Percentiles rank a stretch among this genome's conserved stretches.
Evolutionary conservation across 306 rosid species (phyloP).

Genomic region (Casuarina cunninghamiana): DNA sequence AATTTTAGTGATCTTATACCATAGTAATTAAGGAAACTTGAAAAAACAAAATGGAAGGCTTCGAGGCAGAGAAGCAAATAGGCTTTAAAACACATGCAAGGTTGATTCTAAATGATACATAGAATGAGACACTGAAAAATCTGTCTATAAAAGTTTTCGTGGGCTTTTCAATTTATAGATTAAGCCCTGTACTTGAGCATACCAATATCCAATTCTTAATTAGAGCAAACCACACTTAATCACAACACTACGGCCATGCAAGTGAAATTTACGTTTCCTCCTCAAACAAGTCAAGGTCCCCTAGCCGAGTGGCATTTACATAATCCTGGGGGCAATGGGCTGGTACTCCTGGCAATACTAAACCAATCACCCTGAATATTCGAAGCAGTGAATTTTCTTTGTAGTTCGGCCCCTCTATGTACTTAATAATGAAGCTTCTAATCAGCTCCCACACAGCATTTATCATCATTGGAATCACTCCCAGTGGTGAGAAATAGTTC

Average conservation of each 20-base stretch:
- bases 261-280: neutral
- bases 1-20: no score
- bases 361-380: slow-evolving; percentile 47
- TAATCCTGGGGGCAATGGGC: slow-evolving; percentile 76
- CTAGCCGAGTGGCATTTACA: slow-evolving; percentile 62
- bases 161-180: neutral
- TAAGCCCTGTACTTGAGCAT: neutral
- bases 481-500: slow-evolving; percentile 51
- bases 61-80: neutral
- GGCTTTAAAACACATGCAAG: neutral
- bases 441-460: slow-evolving; percentile 53
- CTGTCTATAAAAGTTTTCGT: neutral
- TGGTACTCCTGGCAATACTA: slow-evolving; percentile 54
- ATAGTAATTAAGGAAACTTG: neutral
- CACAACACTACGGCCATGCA: neutral
- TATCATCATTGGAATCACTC: slow-evolving; percentile 42
- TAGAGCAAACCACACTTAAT: neutral
- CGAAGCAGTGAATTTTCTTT: slow-evolving; percentile 55
- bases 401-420: slow-evolving; percentile 41
- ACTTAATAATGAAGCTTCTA: slow-evolving; percentile 65
- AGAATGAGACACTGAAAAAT: neutral
- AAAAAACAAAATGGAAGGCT: neutral
- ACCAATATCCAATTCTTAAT: neutral
- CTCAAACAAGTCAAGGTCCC: slow-evolving; percentile 16
- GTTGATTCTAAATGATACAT: neutral